A percentile compares a stretch with the other conserved stretches of the same genome.
Conservation (phyloP, 2,329 filamentous ascomycete species). For the Acrocalymma vagum region DNA sequence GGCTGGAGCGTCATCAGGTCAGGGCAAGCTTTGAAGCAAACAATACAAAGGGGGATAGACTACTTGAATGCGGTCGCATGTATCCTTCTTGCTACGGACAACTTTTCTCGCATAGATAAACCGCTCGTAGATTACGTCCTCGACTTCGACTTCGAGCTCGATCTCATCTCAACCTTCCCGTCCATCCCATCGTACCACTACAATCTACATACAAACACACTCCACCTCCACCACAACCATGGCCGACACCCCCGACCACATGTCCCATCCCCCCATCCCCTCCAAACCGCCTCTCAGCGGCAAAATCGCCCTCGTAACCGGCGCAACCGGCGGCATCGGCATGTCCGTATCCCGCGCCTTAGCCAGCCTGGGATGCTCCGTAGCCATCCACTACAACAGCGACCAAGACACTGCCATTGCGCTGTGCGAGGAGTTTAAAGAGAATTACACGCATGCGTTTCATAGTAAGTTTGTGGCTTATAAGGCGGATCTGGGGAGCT, state of each 20-base stretch:
- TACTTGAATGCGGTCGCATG: no score
- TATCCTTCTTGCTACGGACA: no score
- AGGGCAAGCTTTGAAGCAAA: no score
- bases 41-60: no score
- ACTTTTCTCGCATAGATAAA: no score
- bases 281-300: constrained; percentile 15
- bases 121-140: no score
- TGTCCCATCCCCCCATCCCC: no score
- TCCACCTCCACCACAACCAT: constrained; percentile 1
- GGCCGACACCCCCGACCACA: neutral
- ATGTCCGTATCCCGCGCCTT: constrained; percentile 51
- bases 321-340: constrained; percentile 57
- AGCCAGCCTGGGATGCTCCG: constrained; percentile 51
- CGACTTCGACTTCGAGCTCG: no score
- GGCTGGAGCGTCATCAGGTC: no score
- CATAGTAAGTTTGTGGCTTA: constrained; percentile 35
- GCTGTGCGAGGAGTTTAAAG: constrained; percentile 29
- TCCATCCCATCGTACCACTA: no score
- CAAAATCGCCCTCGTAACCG: constrained; percentile 50
- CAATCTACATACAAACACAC: no score
- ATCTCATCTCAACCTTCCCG: no score
- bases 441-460: constrained; percentile 28
- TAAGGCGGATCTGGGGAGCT: constrained; percentile 48
- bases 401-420: constrained; percentile 32
- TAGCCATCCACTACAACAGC: constrained; percentile 55